phyloP scores from a whole-genome alignment of 371 early-diverging fungal species.

The Dichotomocladium elegans region DNA sequence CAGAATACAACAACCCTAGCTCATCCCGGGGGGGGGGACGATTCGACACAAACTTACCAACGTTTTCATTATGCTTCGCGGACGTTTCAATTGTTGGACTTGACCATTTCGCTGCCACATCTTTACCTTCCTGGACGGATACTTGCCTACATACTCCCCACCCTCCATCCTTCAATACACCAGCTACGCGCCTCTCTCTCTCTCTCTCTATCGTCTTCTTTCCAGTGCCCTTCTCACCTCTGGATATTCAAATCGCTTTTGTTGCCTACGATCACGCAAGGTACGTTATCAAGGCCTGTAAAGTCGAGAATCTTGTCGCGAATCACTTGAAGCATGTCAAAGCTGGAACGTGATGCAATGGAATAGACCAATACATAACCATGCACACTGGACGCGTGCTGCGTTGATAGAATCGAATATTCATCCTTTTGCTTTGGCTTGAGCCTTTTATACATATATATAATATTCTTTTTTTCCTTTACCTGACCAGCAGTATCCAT shows the following conservation, averaged over 20 bases:
- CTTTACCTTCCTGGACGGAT: slow-evolving; percentile 70
- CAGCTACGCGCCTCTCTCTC: background rate
- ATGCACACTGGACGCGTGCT: slow-evolving; percentile 88
- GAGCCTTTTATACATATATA: too few relatives aligned
- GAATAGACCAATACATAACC: slow-evolving; percentile 94
- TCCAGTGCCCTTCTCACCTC: slow-evolving; percentile 25
- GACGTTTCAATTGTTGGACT: slow-evolving; percentile 87
- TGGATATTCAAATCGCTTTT: slow-evolving; percentile 84
- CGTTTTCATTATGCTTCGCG: slow-evolving; percentile 89
- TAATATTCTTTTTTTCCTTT: slow-evolving; percentile 9
- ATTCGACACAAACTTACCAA: slow-evolving; percentile 50
- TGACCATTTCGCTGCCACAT: slow-evolving; percentile 74
- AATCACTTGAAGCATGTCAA: slow-evolving; percentile 87
- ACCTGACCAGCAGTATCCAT: slow-evolving; percentile 97
- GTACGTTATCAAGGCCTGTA: slow-evolving; percentile 86
- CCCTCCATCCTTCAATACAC: background rate
- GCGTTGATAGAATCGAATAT: slow-evolving; percentile 86
- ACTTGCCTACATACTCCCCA: slow-evolving; percentile 75
- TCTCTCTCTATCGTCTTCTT: background rate
- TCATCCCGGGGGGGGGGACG: background rate
- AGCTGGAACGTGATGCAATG: slow-evolving; percentile 78
- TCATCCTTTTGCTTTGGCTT: too few relatives aligned
- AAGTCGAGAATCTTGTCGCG: slow-evolving; percentile 93
- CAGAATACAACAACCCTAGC: background rate
- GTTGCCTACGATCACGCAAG: slow-evolving; percentile 92